A percentile compares a stretch with the other conserved stretches of the same genome.
These are phyloP conservation scores for Amanita thiersii DNA, from an alignment of 768 basidiomycete genomes.

Conservation along the genomic window DNA sequence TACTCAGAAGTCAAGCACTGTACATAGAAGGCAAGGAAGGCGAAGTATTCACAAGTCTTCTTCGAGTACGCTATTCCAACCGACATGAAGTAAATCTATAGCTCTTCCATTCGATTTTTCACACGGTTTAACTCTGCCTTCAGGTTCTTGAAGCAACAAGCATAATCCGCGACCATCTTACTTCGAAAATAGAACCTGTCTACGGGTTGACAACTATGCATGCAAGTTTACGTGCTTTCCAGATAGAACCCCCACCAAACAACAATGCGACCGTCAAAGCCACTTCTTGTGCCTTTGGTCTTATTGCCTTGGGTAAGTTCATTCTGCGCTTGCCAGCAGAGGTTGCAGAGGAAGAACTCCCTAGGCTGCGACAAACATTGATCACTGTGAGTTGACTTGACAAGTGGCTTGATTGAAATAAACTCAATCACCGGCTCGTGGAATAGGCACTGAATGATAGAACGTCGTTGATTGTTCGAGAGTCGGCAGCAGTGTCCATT, in stretches of 20 bases:
- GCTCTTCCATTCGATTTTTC: too few relatives aligned
- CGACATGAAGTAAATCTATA: conserved; percentile 56
- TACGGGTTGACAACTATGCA: conserved; percentile 83
- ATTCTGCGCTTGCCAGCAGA: conserved; percentile 73
- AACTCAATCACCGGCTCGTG: conserved; percentile 6
- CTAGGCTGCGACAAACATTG: conserved; percentile 63
- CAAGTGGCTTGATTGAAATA: not conserved
- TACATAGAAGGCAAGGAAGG: conserved; percentile 76
- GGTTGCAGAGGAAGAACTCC: conserved; percentile 82
- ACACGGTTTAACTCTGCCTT: conserved; percentile 7
- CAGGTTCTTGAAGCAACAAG: conserved; percentile 82
- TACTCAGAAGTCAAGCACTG: conserved; percentile 65
- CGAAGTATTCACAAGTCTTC: conserved; percentile 62
- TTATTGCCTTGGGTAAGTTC: conserved; percentile 79
- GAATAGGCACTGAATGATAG: conserved; percentile 67
- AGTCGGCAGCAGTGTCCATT: conserved; percentile 75
- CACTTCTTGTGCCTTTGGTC: conserved; percentile 70
- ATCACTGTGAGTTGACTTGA: conserved; percentile 50
- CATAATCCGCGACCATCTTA: conserved; percentile 69
- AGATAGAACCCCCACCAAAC: conserved; percentile 37
- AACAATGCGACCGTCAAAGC: conserved; percentile 47
- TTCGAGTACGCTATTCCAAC: conserved; percentile 68
- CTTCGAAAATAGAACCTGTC: conserved; percentile 69
- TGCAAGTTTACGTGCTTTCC: conserved; percentile 59
- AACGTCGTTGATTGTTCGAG: conserved; percentile 69